These are phyloP conservation scores for Helminthosporium solani DNA, from an alignment of 2,329 filamentous ascomycete genomes.

Conservation along the genomic window DNA sequence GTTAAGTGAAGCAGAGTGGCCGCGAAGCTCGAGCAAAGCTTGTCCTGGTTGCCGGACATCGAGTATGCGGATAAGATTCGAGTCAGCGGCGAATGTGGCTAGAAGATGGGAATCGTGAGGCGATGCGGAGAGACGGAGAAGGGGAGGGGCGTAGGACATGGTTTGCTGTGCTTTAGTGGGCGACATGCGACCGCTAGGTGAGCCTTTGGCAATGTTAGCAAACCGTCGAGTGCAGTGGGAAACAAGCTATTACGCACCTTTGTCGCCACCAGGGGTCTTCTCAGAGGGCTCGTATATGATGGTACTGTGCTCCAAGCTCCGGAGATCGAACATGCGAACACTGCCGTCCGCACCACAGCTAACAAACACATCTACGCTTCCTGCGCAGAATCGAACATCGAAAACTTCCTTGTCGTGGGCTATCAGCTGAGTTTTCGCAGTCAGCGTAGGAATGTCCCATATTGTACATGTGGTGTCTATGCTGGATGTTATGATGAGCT, in stretches of 20 bases:
- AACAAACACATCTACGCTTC: slow-evolving; percentile 97
- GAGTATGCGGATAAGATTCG: slow-evolving; percentile 86
- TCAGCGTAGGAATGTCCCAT: slow-evolving; percentile 97
- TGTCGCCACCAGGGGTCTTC: slow-evolving; percentile 60
- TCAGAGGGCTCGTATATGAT: slow-evolving; percentile 98
- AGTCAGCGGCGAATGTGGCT: slow-evolving; percentile 95
- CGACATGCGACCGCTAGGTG: slow-evolving; percentile 60
- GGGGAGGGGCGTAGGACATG: slow-evolving; percentile 63
- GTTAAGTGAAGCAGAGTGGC: slow-evolving; percentile 82
- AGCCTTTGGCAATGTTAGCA: slow-evolving; percentile 31
- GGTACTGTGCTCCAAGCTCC: slow-evolving; percentile 94
- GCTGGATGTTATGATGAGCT: slow-evolving; percentile 96
- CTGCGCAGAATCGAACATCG: slow-evolving; percentile 95
- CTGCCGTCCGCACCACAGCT: slow-evolving; percentile 97
- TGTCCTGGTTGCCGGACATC: slow-evolving; percentile 96
- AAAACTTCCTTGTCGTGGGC: slow-evolving; percentile 99
- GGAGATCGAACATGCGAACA: slow-evolving; percentile 96
- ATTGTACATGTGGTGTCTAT: slow-evolving; percentile 99
- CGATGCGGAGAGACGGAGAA: slow-evolving; percentile 81
- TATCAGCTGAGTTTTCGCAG: slow-evolving; percentile 96
- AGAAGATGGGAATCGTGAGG: slow-evolving; percentile 94
- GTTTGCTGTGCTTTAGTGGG: slow-evolving; percentile 76
- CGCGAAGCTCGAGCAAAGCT: slow-evolving; percentile 87
- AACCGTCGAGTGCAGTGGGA: not conserved
- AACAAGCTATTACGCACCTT: slow-evolving; percentile 37